These are phyloP conservation scores for Apiotrichum gamsii DNA, from an alignment of 1,284 basidiomycete species.

Conservation along the genomic window DNA sequence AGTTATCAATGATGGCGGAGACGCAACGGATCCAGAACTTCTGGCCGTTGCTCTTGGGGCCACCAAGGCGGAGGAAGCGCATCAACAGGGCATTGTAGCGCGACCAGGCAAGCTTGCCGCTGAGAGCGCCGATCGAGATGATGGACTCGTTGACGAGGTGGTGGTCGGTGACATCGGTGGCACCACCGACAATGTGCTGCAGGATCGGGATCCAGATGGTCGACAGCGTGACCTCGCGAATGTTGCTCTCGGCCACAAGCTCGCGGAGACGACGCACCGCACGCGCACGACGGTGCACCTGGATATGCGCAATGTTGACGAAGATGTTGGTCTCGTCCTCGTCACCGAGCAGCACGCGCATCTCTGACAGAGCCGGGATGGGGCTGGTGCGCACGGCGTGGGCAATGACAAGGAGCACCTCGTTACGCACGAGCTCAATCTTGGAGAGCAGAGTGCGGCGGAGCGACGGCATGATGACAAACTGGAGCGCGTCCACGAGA, in stretches of 20 bases:
- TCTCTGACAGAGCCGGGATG: slow-evolving; percentile 64
- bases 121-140: slow-evolving; percentile 64
- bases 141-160: slow-evolving; percentile 90
- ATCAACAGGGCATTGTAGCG: slow-evolving; percentile 76
- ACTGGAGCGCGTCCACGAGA: slow-evolving; percentile 54
- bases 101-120: slow-evolving; percentile 72
- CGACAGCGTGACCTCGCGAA: slow-evolving; percentile 67
- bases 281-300: slow-evolving; percentile 81
- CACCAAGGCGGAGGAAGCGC: slow-evolving; percentile 71
- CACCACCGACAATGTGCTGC: slow-evolving; percentile 68
- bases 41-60: slow-evolving; percentile 66
- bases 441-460: slow-evolving; percentile 73
- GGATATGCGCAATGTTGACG: slow-evolving; percentile 91
- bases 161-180: slow-evolving; percentile 68
- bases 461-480: slow-evolving; percentile 71
- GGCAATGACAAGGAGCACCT: slow-evolving; percentile 74
- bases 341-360: slow-evolving; percentile 72
- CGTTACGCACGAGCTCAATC: slow-evolving; percentile 80
- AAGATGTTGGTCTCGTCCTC: slow-evolving; percentile 97
- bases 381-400: slow-evolving; percentile 61
- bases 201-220: slow-evolving; percentile 86
- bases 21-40: slow-evolving; percentile 80
- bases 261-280: slow-evolving; percentile 82
- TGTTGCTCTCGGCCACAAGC: slow-evolving; percentile 61
- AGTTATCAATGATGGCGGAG: slow-evolving; percentile 80